Base-by-base conservation (phyloP, 148 eudicot species). In the Camellia sinensis region DNA sequence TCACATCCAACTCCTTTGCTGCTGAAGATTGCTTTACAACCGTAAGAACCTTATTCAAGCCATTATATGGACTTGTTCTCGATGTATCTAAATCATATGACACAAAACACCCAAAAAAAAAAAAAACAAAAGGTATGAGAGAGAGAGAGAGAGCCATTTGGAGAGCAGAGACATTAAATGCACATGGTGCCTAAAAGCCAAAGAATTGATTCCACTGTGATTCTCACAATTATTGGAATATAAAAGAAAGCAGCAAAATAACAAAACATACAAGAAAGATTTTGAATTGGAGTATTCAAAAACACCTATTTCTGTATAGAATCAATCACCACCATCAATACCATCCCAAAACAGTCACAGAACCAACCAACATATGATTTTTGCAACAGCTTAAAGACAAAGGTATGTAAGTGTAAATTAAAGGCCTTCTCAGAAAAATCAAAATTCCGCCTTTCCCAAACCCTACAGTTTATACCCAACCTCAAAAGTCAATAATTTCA, bases 21-120 rank as follows among this genome's bases (percentile, higher is more conserved):
- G 69, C 71, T 3, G 75, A 12, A 78, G 81, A 70, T 41, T 54
- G 83, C 46, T 81, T 64, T 12, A 56, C 82, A 67, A 74, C 67
- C 73, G 76, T 48, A 52, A 77, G 46, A 9, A 29, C 37, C 37
- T 72, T 64, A 70, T 62, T 82, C 68, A 59, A 82, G 60, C 40
- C 41, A 45, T 62, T 80, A 13, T 2, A 9, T 2, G 76, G 71
- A 54, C 77, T 61, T n/a, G 72, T 54, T 50, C 52, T 78, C 57
- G 22, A 14, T 15, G 19, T 19, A 64, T 80, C 85, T 86, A 74
- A 63, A 80, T 5, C 59, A 65, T 18, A 48, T 15, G 37, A 14
- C 46, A 46, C 64, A 78, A 8, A 62, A 57, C 10, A 3, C 7
- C 53, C 60, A 7, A 45, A 64, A 43, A 68, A 7, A 45, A 64